A percentile compares a stretch with the other conserved stretches of the same genome.
Conservation (phyloP, 2,329 filamentous ascomycete genomes). For the Periconia sp. region DNA sequence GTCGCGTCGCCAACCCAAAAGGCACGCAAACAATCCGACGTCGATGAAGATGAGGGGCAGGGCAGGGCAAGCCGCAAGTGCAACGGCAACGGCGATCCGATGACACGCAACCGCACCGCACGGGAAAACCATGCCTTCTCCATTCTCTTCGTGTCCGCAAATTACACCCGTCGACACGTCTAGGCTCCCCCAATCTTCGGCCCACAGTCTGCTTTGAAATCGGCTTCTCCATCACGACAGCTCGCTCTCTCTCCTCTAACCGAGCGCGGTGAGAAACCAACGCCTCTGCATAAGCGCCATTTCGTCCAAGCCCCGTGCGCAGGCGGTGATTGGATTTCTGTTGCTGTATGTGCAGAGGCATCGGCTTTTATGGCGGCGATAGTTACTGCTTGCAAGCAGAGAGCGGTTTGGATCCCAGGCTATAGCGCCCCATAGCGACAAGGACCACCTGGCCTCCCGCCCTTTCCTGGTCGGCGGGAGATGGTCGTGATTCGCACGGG, state of each 20-base stretch:
- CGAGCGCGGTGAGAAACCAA: constrained; percentile 33
- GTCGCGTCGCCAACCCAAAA: too few species aligned
- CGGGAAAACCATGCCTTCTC: constrained; percentile 13
- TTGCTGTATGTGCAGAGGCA: constrained; percentile 20
- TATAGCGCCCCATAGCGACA: constrained; percentile 23
- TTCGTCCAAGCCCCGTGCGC: constrained; percentile 23
- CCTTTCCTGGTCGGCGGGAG: constrained; percentile 26
- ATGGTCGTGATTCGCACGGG: constrained; percentile 34
- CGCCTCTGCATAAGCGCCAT: constrained; percentile 44
- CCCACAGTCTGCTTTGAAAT: constrained; percentile 40
- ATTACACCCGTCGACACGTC: not conserved
- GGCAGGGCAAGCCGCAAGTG: not conserved
- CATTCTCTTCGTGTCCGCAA: not conserved
- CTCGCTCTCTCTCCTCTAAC: constrained; percentile 28
- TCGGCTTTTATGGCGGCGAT: constrained; percentile 33
- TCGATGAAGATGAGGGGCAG: not conserved
- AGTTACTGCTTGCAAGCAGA: too few species aligned
- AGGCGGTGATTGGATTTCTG: constrained; percentile 27
- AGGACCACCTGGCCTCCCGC: constrained; percentile 35
- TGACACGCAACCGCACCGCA: not conserved
- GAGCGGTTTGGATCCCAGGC: constrained; percentile 34
- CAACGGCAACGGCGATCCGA: constrained; percentile 21
- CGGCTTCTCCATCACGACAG: constrained; percentile 8
- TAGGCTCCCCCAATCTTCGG: not conserved
- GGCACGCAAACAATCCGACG: constrained; percentile 3